Evolutionary conservation across 2,329 filamentous ascomycete species (phyloP), one percentile per base, ranked within the genome.

Genomic region (Cylindrodendrum hubeiense): DNA sequence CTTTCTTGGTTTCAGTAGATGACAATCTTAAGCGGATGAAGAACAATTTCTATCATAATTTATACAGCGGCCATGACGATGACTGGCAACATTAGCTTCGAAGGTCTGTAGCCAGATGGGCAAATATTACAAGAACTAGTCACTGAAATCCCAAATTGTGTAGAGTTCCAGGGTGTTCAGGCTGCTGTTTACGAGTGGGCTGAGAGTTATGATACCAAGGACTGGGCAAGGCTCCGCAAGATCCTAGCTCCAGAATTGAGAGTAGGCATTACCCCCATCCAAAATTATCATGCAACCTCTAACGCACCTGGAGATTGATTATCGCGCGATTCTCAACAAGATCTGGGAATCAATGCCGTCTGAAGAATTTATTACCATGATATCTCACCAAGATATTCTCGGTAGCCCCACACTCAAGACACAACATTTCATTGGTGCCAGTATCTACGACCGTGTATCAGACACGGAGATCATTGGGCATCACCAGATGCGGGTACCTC

Each of bases 161-260:
- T 15, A 37, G 34, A 37, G 15, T 37, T 37, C 13, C 49, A 52
- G 24, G 30, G 12, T 22, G 49, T 52, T 28, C 19, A 60, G 41
- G 21, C 49, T n/a, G 37, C 49, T 33, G 34, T 60, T 2, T 53
- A 44, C 15, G 49, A 60, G 19, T 54, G 47, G 57, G 57, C 39
- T 15, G 57, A 60, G 13, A 60, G 57, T 19, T 60, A 60, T 46
- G 57, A 60, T 41, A 60, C 57, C 39, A 60, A 60, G 22, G 57
- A 60, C 19, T 60, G 57, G 57, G 57, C 19, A 41, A 54, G 56
- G 28, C 47, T 59, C 4, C 56, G 47, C 34, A 52, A 33, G 21
- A 52, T 43, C 26, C 17, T 59, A 8, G 46, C 34, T 37, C 34
- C 34, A 15, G 34, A 37, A 13, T 15, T 37, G 34, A 12, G 34